Conservation (phyloP, 164 flowering plant genomes). For the Magnolia sinica region DNA sequence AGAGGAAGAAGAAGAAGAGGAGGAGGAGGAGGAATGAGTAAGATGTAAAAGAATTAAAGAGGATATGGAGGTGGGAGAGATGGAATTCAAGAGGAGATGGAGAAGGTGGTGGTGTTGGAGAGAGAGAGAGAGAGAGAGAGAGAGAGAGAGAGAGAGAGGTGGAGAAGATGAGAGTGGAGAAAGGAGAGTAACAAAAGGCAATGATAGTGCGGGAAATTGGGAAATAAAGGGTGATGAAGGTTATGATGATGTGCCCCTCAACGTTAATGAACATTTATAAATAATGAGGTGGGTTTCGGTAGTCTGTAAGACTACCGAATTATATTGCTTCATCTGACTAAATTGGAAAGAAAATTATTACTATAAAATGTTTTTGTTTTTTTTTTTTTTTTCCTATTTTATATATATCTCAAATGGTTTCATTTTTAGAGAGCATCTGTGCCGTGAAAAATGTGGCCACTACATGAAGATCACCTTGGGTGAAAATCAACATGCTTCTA, state of each 20-base stretch:
- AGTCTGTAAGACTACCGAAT: neutral
- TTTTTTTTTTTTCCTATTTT: neutral
- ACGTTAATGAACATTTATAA: neutral
- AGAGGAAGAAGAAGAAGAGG: neutral
- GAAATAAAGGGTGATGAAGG: conserved; percentile 1
- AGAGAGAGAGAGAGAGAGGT: neutral
- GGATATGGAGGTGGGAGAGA: neutral
- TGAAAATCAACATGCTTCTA: too few relatives aligned
- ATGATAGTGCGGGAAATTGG: neutral
- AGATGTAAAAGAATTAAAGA: neutral
- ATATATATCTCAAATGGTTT: neutral
- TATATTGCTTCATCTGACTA: too few relatives aligned
- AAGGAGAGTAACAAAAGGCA: neutral
- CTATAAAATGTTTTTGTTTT: too few relatives aligned
- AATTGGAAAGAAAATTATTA: too few relatives aligned
- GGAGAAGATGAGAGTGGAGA: neutral
- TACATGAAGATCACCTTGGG: too few relatives aligned
- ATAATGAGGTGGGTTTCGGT: neutral
- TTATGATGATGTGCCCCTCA: conserved; percentile 8
- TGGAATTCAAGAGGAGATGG: neutral
- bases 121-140: neutral
- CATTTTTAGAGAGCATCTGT: neutral
- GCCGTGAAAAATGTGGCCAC: neutral
- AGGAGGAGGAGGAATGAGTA: neutral
- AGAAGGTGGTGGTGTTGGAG: neutral